A percentile compares a stretch with the other conserved stretches of the same genome.
Evolutionary conservation across 2,329 filamentous ascomycete species (phyloP).

Genomic region (Pseudogymnoascus sp.): DNA sequence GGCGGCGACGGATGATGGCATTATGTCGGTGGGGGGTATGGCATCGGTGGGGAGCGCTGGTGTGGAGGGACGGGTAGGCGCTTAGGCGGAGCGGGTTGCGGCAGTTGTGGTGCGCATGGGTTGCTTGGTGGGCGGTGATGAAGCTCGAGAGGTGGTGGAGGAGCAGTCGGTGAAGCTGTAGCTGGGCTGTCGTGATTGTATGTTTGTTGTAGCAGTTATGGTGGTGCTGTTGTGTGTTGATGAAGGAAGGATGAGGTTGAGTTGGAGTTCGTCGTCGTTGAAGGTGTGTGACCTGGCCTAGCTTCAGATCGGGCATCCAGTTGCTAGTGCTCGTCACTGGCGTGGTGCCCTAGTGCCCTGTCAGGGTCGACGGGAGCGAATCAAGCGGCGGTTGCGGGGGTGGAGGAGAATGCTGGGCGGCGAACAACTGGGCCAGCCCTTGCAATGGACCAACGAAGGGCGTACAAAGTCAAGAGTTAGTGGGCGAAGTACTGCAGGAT

Average conservation of each 20-base stretch:
- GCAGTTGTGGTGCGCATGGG: slow-evolving; percentile 1
- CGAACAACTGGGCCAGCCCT: background rate
- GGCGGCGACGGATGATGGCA: background rate
- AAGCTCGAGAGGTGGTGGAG: background rate
- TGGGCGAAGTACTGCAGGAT: background rate
- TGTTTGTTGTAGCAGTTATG: background rate
- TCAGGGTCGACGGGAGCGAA: slow-evolving; percentile 2
- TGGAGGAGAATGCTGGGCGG: background rate
- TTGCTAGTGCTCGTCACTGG: background rate
- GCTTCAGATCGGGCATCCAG: slow-evolving; percentile 4
- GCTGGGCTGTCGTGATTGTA: background rate
- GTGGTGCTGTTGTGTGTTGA: background rate
- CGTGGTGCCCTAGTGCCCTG: background rate
- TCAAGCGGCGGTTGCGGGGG: background rate
- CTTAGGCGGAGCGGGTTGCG: background rate
- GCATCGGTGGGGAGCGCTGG: background rate
- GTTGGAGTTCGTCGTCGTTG: background rate
- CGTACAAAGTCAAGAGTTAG: background rate
- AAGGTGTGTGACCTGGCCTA: background rate
- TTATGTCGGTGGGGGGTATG: background rate
- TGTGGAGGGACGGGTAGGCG: background rate
- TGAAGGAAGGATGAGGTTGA: background rate
- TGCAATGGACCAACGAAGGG: background rate
- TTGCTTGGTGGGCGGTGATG: background rate
- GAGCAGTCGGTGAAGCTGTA: background rate